Evolutionary conservation across 768 basidiomycete species (phyloP), one percentile per base, ranked within the genome.

Genomic region (Tephrocybe sp.): DNA sequence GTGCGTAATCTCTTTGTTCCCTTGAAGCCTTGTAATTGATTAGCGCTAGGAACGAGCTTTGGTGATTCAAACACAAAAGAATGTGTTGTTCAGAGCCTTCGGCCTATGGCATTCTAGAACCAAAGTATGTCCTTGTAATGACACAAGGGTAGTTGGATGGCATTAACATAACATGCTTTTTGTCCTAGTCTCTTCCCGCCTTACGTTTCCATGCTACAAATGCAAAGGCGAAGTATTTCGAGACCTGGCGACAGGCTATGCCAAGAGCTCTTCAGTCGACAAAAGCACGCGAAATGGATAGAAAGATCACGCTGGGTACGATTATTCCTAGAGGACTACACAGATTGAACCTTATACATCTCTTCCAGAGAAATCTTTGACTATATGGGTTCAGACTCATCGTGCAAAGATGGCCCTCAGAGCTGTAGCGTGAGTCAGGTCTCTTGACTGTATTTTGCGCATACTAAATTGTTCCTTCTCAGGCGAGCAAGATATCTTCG

Each of bases 401-500:
- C 77, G 78, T 61, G 82, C 82, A 14, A 89, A 86, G 62, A 75
- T 84, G 36, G 84, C 86, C 35, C 75, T 86, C 36, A 90, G 89
- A 65, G 89, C 91, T 45, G 84, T 91, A 42, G 88, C 87, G 91
- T 93, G 65, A 74, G 89, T 83, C 45, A 20, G 32, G 8, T 34
- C 23, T 23, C 6, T 1, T 22, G 46, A 17, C 26, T 17, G 26
- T 48, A 51, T 56, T 23, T 14, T 13, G 5, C 17, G n/a, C 40
- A 56, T 31, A 39, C 47, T 41, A 26, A 54, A 14, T 56, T 49
- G n/a, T 49, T 49, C 51, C 3, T 31, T 30, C 51, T 16, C 48
- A 92, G 90, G 52, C 89, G 90, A 20, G 90, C 91, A 35, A 79
- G 89, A 60, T 87, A 89, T 68, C 78, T 92, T 54, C 84, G 86